Percentiles rank a stretch among this genome's conserved stretches.
Conservation (phyloP, 129 eudicot species). For the Flaveria robusta region DNA sequence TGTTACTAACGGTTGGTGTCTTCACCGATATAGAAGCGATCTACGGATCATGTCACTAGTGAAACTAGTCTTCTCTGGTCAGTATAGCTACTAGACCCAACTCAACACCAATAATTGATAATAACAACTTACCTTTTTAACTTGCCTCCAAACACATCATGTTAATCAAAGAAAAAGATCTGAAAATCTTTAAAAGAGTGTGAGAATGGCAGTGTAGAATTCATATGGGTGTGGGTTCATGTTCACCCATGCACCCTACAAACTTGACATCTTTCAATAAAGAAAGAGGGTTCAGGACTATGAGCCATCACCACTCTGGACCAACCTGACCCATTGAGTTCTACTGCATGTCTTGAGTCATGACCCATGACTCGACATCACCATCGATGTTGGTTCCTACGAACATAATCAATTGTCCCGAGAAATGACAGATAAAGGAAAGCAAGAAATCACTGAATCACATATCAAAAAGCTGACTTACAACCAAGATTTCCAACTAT, state of each 20-base stretch:
- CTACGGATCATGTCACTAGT: too few species aligned
- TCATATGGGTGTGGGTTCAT: slow-evolving; percentile 32
- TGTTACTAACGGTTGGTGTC: too few species aligned
- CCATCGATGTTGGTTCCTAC: slow-evolving; percentile 10
- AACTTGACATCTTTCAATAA: slow-evolving; percentile 37
- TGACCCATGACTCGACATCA: slow-evolving; percentile 44
- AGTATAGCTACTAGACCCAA: too few species aligned
- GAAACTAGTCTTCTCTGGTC: too few species aligned
- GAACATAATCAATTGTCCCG: slow-evolving; percentile 23
- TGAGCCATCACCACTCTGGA: slow-evolving; percentile 35
- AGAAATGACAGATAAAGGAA: slow-evolving; percentile 18
- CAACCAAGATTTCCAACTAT: slow-evolving; percentile 11
- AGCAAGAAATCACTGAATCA: slow-evolving; percentile 29
- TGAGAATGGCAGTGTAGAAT: slow-evolving; percentile 28
- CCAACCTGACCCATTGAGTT: slow-evolving; percentile 30
- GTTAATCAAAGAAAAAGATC: slow-evolving; percentile 23
- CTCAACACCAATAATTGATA: too few species aligned
- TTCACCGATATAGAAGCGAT: too few species aligned
- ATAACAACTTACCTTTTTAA: too few species aligned
- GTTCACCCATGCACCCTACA: slow-evolving; percentile 36
- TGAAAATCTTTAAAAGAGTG: slow-evolving; percentile 19
- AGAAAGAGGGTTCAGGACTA: slow-evolving; percentile 26
- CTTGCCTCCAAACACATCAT: slow-evolving; percentile 14
- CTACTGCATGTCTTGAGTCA: slow-evolving; percentile 4
- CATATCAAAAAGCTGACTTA: slow-evolving; percentile 37